phyloP scores from a whole-genome alignment of 2,329 filamentous ascomycete genomes.

The Clonostachys rosea region DNA sequence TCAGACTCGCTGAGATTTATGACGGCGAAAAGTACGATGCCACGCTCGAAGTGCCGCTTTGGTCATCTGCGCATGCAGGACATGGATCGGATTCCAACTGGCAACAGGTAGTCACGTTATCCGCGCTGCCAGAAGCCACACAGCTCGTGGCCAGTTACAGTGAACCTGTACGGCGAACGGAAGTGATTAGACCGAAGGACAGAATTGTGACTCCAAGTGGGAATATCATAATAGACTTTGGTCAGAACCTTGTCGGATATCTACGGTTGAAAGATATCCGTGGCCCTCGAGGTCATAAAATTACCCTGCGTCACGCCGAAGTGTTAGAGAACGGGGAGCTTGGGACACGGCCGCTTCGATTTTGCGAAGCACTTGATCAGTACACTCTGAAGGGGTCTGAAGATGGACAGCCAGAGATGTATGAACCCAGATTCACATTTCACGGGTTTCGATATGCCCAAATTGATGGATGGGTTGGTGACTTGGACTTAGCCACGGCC shows the following conservation, averaged over 20 bases:
- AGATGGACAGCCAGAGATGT: neutral
- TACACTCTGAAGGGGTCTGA: neutral
- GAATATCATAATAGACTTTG: neutral
- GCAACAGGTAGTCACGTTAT: neutral
- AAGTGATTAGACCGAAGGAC: neutral
- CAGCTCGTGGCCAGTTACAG: neutral
- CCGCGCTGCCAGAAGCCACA: neutral
- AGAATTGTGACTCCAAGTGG: neutral
- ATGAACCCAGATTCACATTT: neutral
- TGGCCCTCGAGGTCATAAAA: neutral
- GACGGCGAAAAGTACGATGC: conserved; percentile 1
- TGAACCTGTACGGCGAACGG: neutral
- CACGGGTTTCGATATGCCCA: neutral
- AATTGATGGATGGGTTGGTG: neutral
- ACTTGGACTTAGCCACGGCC: neutral
- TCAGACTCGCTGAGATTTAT: neutral
- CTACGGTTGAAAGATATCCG: neutral
- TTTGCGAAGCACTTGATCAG: neutral
- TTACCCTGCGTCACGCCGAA: neutral
- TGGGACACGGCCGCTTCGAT: neutral
- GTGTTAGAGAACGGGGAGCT: neutral
- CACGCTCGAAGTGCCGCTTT: neutral
- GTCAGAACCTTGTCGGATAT: neutral
- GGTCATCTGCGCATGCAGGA: conserved; percentile 5
- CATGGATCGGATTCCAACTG: neutral